phyloP scores from a whole-genome alignment of 768 basidiomycete species.

The Sarcomyxa edulis region DNA sequence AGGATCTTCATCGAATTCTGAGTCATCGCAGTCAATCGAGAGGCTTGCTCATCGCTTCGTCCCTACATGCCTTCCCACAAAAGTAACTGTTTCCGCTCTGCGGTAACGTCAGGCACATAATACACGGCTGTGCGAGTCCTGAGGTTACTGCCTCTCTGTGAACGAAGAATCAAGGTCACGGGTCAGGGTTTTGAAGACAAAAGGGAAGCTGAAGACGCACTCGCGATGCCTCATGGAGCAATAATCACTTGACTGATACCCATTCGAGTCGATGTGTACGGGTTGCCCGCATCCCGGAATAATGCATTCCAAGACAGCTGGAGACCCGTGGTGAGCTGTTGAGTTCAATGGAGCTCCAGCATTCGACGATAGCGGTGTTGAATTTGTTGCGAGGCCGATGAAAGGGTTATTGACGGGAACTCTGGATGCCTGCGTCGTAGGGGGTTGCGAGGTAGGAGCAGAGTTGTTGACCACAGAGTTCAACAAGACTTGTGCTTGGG shows the following conservation, averaged over 20 bases:
- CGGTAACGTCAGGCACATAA: constrained; percentile 59
- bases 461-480: neutral
- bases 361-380: constrained; percentile 2
- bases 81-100: constrained; percentile 61
- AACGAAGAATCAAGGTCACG: constrained; percentile 6
- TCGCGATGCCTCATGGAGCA: constrained; percentile 60
- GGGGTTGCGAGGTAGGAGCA: neutral
- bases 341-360: neutral
- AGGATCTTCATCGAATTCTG: no score
- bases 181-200: no score
- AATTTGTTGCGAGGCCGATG: constrained; percentile 15
- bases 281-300: constrained; percentile 55
- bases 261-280: constrained; percentile 49
- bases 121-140: constrained; percentile 49
- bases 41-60: constrained; percentile 52
- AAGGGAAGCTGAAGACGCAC: constrained; percentile 33
- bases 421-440: constrained; percentile 12
- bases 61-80: constrained; percentile 52
- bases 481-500: neutral
- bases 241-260: constrained; percentile 45
- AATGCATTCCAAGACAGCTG: constrained; percentile 31
- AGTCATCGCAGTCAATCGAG: no score
- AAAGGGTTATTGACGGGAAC: constrained; percentile 25
- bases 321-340: neutral
- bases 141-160: constrained; percentile 52